These are phyloP conservation scores for Croton laevigatus DNA, from an alignment of 441 rosid species.

Conservation along the genomic window DNA sequence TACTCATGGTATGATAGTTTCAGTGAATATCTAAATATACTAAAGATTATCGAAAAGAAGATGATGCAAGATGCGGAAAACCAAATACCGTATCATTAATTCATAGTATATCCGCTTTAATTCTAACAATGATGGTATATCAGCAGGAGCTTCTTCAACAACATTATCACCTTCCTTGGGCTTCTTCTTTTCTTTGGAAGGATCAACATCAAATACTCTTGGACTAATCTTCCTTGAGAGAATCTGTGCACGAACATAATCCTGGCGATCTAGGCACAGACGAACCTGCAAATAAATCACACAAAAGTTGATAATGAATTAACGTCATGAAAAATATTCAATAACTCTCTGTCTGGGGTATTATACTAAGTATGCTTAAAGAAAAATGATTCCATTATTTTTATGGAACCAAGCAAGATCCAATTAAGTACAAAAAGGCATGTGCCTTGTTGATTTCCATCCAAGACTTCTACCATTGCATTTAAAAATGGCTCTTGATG, in stretches of 20 bases:
- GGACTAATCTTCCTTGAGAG: slow-evolving; percentile 93
- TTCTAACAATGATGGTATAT: slow-evolving; percentile 84
- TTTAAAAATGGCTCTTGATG: not conserved
- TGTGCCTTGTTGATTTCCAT: too few species aligned
- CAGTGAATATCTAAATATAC: not conserved
- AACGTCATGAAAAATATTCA: slow-evolving; percentile 2
- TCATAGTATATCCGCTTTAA: slow-evolving; percentile 84
- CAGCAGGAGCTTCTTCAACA: slow-evolving; percentile 94
- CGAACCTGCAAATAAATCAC: slow-evolving; percentile 60
- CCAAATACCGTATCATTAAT: slow-evolving; percentile 74
- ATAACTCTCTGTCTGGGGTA: not conserved
- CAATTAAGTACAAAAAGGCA: not conserved
- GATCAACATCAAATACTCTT: slow-evolving; percentile 74
- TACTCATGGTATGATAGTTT: not conserved
- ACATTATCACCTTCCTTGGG: slow-evolving; percentile 89
- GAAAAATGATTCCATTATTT: not conserved
- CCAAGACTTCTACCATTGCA: not conserved
- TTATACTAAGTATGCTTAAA: not conserved
- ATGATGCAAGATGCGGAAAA: not conserved
- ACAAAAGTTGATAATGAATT: slow-evolving; percentile 13
- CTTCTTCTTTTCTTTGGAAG: slow-evolving; percentile 87
- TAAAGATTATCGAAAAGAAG: not conserved
- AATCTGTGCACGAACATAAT: slow-evolving; percentile 94
- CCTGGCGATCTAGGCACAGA: slow-evolving; percentile 88
- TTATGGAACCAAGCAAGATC: not conserved